Percentiles rank a stretch among this genome's conserved stretches.
phyloP scores from a whole-genome alignment of 805 yeast species.

The Huiozyma sinensis region DNA sequence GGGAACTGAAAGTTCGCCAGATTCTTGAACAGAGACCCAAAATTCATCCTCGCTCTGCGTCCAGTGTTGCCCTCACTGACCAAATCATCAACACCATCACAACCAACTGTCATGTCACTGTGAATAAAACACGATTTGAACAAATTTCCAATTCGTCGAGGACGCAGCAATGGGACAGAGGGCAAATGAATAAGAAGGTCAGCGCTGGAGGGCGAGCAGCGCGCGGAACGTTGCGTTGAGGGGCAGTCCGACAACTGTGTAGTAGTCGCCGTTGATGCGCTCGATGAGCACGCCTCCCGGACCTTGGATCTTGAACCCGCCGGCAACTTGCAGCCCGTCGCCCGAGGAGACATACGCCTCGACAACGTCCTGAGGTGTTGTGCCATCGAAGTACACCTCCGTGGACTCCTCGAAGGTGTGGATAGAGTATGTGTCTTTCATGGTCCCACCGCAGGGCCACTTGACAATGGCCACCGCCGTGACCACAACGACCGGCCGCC shows the following conservation, averaged over 20 bases:
- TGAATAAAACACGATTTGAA: too few species aligned
- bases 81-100: too few species aligned
- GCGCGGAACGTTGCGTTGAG: slow-evolving; percentile 37
- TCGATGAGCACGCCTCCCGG: slow-evolving; percentile 55
- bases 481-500: slow-evolving; percentile 36
- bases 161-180: too few species aligned
- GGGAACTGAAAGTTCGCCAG: slow-evolving; percentile 26
- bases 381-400: slow-evolving; percentile 31
- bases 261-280: slow-evolving; percentile 66
- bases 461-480: slow-evolving; percentile 44
- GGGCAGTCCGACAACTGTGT: slow-evolving; percentile 85
- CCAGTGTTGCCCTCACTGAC: too few species aligned
- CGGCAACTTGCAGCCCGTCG: slow-evolving; percentile 80
- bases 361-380: slow-evolving; percentile 44
- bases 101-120: too few species aligned
- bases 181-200: too few species aligned
- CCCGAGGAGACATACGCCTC: slow-evolving; percentile 51
- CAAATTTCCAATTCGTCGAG: too few species aligned
- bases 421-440: not conserved
- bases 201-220: not conserved
- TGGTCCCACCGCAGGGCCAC: slow-evolving; percentile 6
- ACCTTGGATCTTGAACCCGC: slow-evolving; percentile 83
- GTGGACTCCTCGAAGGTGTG: slow-evolving; percentile 34
- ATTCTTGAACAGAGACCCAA: slow-evolving; percentile 21
- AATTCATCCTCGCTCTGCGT: slow-evolving; percentile 15